phyloP scores from a whole-genome alignment of 257 asterid genomes.

The Fraxinus cuspidata region DNA sequence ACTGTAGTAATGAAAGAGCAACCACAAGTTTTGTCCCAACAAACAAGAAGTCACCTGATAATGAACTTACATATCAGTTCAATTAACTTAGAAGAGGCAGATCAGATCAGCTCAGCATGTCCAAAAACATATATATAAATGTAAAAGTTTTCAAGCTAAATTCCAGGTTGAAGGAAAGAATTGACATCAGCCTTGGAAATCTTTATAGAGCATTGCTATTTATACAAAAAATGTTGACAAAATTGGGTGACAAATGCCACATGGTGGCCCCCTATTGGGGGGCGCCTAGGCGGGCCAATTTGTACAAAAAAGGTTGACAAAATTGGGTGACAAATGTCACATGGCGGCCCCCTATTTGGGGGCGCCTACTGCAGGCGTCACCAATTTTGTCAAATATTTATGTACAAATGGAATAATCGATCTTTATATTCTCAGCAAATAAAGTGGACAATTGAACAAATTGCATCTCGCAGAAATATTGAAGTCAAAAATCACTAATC shows the following conservation, averaged over 20 bases:
- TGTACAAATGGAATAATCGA: no score
- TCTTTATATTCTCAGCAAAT: not conserved
- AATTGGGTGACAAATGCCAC: no score
- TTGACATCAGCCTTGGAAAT: not conserved
- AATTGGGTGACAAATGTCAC: no score
- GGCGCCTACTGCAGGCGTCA: no score
- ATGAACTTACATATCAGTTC: not conserved
- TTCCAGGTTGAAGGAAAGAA: not conserved
- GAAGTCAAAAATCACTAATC: not conserved
- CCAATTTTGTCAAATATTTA: no score
- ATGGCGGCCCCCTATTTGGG: no score
- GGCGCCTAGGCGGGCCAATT: no score
- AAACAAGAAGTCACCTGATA: slow-evolving; percentile 45
- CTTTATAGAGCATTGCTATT: no score
- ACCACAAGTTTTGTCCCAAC: slow-evolving; percentile 79
- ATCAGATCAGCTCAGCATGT: not conserved
- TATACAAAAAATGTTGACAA: no score
- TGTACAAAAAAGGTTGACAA: no score
- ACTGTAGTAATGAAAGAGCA: slow-evolving; percentile 74
- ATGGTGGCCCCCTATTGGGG: no score
- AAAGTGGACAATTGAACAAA: not conserved
- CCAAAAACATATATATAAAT: not conserved
- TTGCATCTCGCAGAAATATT: not conserved
- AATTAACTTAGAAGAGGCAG: not conserved
- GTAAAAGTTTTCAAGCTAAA: not conserved